A percentile compares a stretch with the other conserved stretches of the same genome.
phyloP scores from a whole-genome alignment of 2,329 filamentous ascomycete genomes.

The Metarhizium rileyi region DNA sequence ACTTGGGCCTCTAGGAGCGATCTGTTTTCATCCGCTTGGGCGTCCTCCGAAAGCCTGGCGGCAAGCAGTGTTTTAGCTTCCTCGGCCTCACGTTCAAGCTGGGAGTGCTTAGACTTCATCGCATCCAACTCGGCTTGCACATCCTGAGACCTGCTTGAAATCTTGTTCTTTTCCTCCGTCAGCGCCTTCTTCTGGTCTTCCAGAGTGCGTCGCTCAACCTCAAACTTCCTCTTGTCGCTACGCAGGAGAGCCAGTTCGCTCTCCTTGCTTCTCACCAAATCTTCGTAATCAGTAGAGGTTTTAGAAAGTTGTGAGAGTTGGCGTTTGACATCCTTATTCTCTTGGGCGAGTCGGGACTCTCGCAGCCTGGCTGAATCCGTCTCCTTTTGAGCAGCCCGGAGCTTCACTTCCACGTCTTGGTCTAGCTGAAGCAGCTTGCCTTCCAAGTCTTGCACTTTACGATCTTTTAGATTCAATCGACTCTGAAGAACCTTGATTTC shows the following conservation, averaged over 20 bases:
- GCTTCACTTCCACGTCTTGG: conserved; percentile 80
- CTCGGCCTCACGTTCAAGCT: conserved; percentile 78
- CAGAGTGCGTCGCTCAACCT: conserved; percentile 67
- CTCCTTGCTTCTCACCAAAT: conserved; percentile 86
- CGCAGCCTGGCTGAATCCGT: conserved; percentile 63
- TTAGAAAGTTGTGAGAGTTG: conserved; percentile 81
- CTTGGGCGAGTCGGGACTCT: conserved; percentile 65
- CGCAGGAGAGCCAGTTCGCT: conserved; percentile 82
- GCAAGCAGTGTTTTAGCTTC: conserved; percentile 83
- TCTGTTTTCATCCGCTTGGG: conserved; percentile 70
- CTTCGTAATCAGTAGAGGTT: conserved; percentile 91
- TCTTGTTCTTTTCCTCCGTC: conserved; percentile 66
- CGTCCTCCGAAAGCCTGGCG: conserved; percentile 81
- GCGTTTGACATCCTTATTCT: conserved; percentile 74
- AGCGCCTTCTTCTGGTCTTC: conserved; percentile 70
- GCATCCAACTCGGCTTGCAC: conserved; percentile 82
- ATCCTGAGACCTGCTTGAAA: conserved; percentile 67
- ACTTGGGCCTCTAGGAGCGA: conserved; percentile 81
- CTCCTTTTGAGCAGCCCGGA: conserved; percentile 70
- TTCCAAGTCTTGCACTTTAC: conserved; percentile 83
- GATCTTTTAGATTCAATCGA: conserved; percentile 78
- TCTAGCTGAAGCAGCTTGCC: conserved; percentile 73
- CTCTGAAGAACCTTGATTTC: conserved; percentile 89
- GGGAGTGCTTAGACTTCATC: conserved; percentile 72
- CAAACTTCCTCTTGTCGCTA: conserved; percentile 72